phyloP scores from a whole-genome alignment of 352 stramenopile species.

The Pythium coloratum region DNA sequence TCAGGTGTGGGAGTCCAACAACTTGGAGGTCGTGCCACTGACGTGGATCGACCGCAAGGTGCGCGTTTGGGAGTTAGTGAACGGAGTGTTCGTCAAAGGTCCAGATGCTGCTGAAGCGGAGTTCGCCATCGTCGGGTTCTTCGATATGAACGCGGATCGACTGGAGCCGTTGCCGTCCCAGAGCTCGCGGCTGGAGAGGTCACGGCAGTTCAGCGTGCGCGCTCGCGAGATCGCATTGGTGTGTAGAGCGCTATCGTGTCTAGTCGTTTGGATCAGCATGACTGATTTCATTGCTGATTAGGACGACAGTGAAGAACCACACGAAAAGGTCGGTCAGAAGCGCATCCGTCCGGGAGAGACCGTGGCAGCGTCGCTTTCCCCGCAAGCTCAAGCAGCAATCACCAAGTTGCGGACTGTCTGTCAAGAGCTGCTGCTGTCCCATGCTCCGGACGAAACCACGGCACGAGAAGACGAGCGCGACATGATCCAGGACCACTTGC shows the following conservation, averaged over 20 bases:
- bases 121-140: constrained; percentile 22
- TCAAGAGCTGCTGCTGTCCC: constrained; percentile 63
- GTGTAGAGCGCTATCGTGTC: neutral
- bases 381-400: constrained; percentile 16
- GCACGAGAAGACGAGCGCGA: constrained; percentile 61
- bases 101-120: neutral
- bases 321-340: constrained; percentile 19
- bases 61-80: neutral
- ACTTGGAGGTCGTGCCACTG: constrained; percentile 19
- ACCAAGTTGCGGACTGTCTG: constrained; percentile 53
- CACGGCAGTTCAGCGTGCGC: constrained; percentile 21
- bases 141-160: constrained; percentile 17
- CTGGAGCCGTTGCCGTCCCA: constrained; percentile 12
- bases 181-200: constrained; percentile 13
- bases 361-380: neutral
- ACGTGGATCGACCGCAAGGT: constrained; percentile 17
- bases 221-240: constrained; percentile 13
- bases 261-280: neutral
- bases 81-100: neutral
- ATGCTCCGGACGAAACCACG: constrained; percentile 49
- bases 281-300: neutral
- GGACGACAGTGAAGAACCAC: neutral
- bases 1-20: constrained; percentile 29
- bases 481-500: constrained; percentile 57
- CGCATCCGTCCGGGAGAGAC: neutral